These are phyloP conservation scores for Trichosporon faecale DNA, from an alignment of 1,284 basidiomycete genomes.

Conservation along the genomic window DNA sequence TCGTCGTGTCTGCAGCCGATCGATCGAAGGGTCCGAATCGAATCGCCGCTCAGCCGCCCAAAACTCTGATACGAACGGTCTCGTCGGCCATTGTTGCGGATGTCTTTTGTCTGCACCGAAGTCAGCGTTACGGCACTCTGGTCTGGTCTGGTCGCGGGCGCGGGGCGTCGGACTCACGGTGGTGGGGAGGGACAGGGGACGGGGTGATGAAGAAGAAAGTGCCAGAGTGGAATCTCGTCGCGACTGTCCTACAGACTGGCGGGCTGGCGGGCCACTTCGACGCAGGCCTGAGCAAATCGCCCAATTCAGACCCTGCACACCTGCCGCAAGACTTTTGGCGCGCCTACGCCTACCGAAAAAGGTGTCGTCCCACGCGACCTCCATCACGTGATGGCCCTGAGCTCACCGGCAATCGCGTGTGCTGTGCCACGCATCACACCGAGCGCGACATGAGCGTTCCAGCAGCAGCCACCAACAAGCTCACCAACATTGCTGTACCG, in stretches of 20 bases:
- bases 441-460: not conserved
- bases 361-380: slow-evolving; percentile 1
- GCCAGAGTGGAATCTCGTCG: not conserved
- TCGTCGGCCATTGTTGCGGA: slow-evolving; percentile 26
- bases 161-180: not conserved
- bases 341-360: not conserved
- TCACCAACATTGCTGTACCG: not conserved
- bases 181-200: not conserved
- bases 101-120: slow-evolving; percentile 11
- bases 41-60: not conserved
- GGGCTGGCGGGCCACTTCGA: not conserved
- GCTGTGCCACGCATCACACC: slow-evolving; percentile 9
- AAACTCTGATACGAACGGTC: slow-evolving; percentile 14
- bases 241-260: not conserved
- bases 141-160: too few relatives aligned
- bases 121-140: too few relatives aligned
- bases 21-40: not conserved
- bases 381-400: not conserved
- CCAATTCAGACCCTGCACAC: not conserved
- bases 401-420: not conserved
- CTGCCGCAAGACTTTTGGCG: not conserved
- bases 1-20: too few relatives aligned
- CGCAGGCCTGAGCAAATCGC: not conserved
- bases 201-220: not conserved
- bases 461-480: not conserved